Conservation (phyloP, 2,329 filamentous ascomycete species). For the Pestalotiopsis fici region DNA sequence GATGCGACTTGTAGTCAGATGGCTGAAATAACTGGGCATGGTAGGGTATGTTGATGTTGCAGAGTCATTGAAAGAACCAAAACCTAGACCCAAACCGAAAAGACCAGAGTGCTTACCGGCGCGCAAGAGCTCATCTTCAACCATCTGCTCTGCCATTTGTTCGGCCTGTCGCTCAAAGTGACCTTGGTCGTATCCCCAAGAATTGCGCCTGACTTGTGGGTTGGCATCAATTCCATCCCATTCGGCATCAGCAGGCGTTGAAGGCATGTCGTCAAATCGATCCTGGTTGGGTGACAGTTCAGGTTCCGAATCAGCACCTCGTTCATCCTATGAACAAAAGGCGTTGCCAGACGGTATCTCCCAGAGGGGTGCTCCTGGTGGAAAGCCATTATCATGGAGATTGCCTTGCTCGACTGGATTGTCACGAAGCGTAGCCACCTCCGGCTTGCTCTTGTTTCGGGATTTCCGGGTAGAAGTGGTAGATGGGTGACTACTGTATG, state of each 20-base stretch:
- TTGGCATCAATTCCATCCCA: background rate
- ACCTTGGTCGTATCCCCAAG: slow-evolving; percentile 16
- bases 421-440: background rate
- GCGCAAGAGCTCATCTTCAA: slow-evolving; percentile 24
- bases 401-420: background rate
- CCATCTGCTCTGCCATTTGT: slow-evolving; percentile 21
- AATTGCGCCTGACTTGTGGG: slow-evolving; percentile 10
- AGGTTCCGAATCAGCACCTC: background rate
- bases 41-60: slow-evolving; percentile 17
- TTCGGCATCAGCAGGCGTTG: background rate
- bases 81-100: slow-evolving; percentile 14
- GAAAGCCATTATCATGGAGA: background rate
- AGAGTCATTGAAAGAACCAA: slow-evolving; percentile 16
- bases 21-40: slow-evolving; percentile 10
- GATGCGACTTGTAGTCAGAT: slow-evolving; percentile 24
- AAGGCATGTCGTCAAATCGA: slow-evolving; percentile 1
- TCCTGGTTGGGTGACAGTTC: background rate
- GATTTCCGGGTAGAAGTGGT: background rate
- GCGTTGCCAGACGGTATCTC: background rate
- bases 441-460: background rate
- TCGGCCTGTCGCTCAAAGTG: slow-evolving; percentile 20
- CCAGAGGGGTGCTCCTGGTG: background rate
- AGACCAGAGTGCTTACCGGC: slow-evolving; percentile 27
- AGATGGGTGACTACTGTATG: background rate
- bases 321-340: slow-evolving; percentile 10